Evolutionary conservation across 495 filamentous ascomycete species (phyloP).

Genomic region (Ascodesmis nigricans): DNA sequence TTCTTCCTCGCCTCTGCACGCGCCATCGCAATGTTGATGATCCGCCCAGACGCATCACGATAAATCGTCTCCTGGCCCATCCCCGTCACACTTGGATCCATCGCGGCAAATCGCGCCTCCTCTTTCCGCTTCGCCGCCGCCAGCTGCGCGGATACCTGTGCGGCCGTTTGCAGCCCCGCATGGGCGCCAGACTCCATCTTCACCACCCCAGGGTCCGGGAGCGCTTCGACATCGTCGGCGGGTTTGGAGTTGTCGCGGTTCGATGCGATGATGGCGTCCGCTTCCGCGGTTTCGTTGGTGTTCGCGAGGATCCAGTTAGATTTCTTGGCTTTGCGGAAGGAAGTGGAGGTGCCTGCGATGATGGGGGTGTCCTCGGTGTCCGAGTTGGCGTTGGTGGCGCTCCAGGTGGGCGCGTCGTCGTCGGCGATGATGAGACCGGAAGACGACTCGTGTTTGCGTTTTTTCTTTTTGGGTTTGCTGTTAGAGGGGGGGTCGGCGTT

Average conservation of each 20-base stretch:
- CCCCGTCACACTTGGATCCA: constrained; percentile 15
- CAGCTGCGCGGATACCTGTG: constrained; percentile 55
- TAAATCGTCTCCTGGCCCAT: constrained; percentile 62
- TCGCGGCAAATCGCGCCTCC: constrained; percentile 27
- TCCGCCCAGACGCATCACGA: constrained; percentile 74
- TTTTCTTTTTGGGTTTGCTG: constrained; percentile 71
- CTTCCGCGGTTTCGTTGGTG: constrained; percentile 34
- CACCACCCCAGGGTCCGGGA: constrained; percentile 25
- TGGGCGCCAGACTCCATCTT: constrained; percentile 69
- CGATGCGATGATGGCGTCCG: constrained; percentile 67
- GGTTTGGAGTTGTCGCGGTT: constrained; percentile 34
- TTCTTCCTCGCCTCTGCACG: constrained; percentile 59
- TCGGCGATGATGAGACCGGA: constrained; percentile 69
- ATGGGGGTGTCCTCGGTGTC: constrained; percentile 28
- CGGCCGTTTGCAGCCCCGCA: constrained; percentile 67
- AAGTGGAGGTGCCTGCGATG: constrained; percentile 43
- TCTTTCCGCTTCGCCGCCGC: constrained; percentile 29
- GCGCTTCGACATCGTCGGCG: constrained; percentile 29
- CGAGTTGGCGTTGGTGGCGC: constrained; percentile 26
- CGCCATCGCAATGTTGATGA: constrained; percentile 78
- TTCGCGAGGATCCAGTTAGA: constrained; percentile 30
- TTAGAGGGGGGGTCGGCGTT: constrained; percentile 50
- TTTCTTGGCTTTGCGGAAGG: constrained; percentile 41
- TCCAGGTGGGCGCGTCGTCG: constrained; percentile 65
- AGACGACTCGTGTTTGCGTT: constrained; percentile 32